Percentiles rank a stretch among this genome's conserved stretches.
Evolutionary conservation across 345 rosid species (phyloP).

Genomic region (Eucalyptus regnans): DNA sequence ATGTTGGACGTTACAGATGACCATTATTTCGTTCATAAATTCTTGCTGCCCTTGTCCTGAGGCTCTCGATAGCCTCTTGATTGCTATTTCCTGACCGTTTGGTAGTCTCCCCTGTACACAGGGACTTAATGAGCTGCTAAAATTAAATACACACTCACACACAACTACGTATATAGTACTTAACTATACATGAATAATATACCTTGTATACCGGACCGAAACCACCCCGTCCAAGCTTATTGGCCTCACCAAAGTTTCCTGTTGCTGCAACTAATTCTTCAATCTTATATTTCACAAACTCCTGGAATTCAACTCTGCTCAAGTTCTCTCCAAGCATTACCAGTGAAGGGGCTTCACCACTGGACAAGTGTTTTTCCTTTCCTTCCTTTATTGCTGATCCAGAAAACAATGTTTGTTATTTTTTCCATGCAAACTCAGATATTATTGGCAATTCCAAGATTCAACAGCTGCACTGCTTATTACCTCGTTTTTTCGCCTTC

Average conservation of each 20-base stretch:
- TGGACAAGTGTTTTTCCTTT: background rate
- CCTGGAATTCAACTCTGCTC: background rate
- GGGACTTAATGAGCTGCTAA: background rate
- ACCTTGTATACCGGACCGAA: slow-evolving; percentile 15
- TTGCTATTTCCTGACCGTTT: slow-evolving; percentile 21
- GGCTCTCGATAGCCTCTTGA: slow-evolving; percentile 18
- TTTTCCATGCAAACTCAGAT: background rate
- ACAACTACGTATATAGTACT: background rate
- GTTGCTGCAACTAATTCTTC: slow-evolving; percentile 25
- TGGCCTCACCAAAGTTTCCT: slow-evolving; percentile 7
- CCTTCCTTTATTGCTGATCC: background rate
- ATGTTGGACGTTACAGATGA: slow-evolving; percentile 26
- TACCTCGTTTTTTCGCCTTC: background rate
- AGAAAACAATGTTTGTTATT: background rate
- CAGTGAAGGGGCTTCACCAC: background rate
- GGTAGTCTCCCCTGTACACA: slow-evolving; percentile 1
- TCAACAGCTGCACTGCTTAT: background rate
- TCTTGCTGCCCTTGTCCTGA: slow-evolving; percentile 19
- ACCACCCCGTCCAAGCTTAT: slow-evolving; percentile 15
- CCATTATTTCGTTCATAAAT: slow-evolving; percentile 23
- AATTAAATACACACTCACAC: background rate
- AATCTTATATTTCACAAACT: slow-evolving; percentile 15
- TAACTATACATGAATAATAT: slow-evolving; percentile 9
- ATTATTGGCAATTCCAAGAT: background rate
- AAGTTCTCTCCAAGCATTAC: background rate